Conservation (phyloP, 2,329 filamentous ascomycete genomes). For the Sarocladium strictum region DNA sequence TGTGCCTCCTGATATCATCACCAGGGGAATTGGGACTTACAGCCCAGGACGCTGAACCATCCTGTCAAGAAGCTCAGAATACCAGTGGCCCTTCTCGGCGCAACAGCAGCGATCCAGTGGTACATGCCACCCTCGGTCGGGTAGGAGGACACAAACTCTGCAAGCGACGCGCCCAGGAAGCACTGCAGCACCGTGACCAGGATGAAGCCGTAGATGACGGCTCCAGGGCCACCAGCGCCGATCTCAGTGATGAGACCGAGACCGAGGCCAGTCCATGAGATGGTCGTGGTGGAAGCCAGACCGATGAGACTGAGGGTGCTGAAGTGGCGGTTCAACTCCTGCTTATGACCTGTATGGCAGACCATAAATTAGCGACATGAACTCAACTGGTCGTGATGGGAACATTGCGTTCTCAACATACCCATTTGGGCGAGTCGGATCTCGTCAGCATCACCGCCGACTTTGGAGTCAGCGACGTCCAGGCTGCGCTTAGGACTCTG, state of each 20-base stretch:
- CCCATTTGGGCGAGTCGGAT: constrained; percentile 15
- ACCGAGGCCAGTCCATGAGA: constrained; percentile 42
- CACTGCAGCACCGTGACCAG: constrained; percentile 39
- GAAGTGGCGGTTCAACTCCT: constrained; percentile 42
- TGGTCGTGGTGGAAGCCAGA: constrained; percentile 42
- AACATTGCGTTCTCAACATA: no score
- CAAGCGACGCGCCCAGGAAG: constrained; percentile 38
- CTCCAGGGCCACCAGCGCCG: constrained; percentile 39
- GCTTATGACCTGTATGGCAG: constrained; percentile 33
- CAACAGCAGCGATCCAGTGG: constrained; percentile 43
- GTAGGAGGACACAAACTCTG: constrained; percentile 42
- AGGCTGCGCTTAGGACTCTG: no score
- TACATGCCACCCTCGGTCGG: constrained; percentile 45
- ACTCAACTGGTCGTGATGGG: background rate
- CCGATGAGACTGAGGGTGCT: constrained; percentile 40
- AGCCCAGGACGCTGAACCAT: constrained; percentile 27
- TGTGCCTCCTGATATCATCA: no score
- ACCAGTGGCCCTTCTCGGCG: constrained; percentile 31
- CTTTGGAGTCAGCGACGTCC: background rate
- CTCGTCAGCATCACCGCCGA: background rate
- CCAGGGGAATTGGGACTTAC: no score
- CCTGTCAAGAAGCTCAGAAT: constrained; percentile 39
- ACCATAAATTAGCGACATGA: background rate
- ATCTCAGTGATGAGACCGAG: constrained; percentile 40
- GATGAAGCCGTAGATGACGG: constrained; percentile 45